Percentiles rank a stretch among this genome's conserved stretches.
phyloP scores from a whole-genome alignment of 2,329 filamentous ascomycete species.

The Nigrospora sphaerica region DNA sequence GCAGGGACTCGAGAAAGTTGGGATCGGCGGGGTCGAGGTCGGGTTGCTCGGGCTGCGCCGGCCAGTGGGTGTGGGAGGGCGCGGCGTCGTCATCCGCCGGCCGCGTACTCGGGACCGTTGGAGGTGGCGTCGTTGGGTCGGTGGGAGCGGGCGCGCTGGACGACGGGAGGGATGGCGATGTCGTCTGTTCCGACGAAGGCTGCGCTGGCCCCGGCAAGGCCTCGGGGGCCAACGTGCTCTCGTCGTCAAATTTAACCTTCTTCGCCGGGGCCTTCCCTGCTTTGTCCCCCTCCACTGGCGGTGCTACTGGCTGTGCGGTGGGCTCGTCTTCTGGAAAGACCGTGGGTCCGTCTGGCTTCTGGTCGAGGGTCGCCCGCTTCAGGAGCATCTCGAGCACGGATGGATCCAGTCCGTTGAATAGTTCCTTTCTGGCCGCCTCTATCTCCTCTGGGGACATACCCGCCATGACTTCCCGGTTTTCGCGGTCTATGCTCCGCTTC shows the following conservation, averaged over 20 bases:
- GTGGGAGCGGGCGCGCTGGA: background rate
- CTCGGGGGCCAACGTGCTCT: background rate
- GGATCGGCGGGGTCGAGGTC: conserved; percentile 79
- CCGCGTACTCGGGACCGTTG: conserved; percentile 6
- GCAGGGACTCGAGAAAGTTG: conserved; percentile 76
- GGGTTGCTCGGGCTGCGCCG: conserved; percentile 44
- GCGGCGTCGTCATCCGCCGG: conserved; percentile 20
- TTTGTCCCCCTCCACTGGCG: conserved; percentile 1
- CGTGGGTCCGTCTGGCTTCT: conserved; percentile 35
- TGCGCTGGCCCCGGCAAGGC: too few species aligned
- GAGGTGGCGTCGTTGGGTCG: too few species aligned
- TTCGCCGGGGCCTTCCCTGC: conserved; percentile 3
- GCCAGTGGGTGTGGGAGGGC: conserved; percentile 49
- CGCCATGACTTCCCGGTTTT: conserved; percentile 69
- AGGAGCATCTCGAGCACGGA: conserved; percentile 71
- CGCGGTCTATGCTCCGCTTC: conserved; percentile 66
- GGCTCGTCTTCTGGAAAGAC: conserved; percentile 26
- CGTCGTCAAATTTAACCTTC: background rate
- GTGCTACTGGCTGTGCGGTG: background rate
- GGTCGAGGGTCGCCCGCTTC: conserved; percentile 68
- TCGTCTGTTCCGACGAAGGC: background rate
- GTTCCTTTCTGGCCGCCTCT: conserved; percentile 67
- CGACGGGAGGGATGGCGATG: background rate
- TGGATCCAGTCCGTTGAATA: conserved; percentile 72
- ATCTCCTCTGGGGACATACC: conserved; percentile 80